Evolutionary conservation across 2,329 filamentous ascomycete genomes (phyloP), one percentile per base, ranked within the genome.

Genomic region (Clathrospora elynae): DNA sequence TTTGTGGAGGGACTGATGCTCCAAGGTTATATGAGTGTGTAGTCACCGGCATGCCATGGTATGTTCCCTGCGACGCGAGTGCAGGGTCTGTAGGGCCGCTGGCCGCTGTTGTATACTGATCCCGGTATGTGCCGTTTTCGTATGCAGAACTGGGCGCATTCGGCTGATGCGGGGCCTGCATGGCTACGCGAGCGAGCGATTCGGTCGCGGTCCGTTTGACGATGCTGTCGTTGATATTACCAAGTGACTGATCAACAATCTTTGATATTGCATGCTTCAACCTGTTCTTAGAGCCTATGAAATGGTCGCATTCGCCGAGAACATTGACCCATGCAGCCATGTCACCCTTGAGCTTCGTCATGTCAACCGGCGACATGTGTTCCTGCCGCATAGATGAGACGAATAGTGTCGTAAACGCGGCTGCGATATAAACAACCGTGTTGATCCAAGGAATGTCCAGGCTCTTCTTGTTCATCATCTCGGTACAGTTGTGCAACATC

Each of bases 391-490:
- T 81, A 74, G 83, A 88, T 41, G 84, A 79, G 2, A 82, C 81
- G 32, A 87, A 88, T 0, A 92, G 72, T 10, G 81, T 84, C 0
- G 86, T 87, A 56, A 90, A 88, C 42, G 88, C 84, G 17, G 86
- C 86, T 29, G 85, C 82, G 9, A 88, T 77, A 59, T 88, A 89
- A 5, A 88, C 79, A 0, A 87, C 84, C 34, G 83, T 78, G 33
- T 86, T 85, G 57, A 88, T 87, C 86, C 87, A 91, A 1, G 87
- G 89, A 1, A 86, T 88, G 60, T 92, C 88, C 3, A 91, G 71
- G 30, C 82, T 83, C 59, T 86, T 87, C 43, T 84, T 74, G 53
- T 77, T 78, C 44, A 81, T 79, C 33, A 91, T 70, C 38, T 81
- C 74, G 14, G 76, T 74, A 5, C 84, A 80, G 17, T 79, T 76